Conservation (phyloP, 306 rosid genomes). For the Trichosanthes cucumerina region DNA sequence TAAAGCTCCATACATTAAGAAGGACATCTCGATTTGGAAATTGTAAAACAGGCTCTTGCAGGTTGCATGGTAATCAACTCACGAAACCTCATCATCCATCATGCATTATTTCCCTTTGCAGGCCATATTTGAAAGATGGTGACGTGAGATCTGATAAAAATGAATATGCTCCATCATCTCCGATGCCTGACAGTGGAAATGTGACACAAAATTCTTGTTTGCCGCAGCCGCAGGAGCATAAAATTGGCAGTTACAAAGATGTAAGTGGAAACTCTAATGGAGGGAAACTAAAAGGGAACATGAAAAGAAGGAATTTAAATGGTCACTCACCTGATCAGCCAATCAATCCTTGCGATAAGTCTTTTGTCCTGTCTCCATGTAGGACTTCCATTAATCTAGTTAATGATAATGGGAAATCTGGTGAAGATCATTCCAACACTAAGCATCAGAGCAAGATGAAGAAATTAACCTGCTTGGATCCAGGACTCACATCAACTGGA, state of each 20-base stretch:
- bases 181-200: conserved; percentile 10
- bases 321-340: conserved; percentile 12
- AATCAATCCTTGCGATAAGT: conserved; percentile 17
- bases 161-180: conserved; percentile 20
- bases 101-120: conserved; percentile 23
- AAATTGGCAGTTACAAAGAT: conserved; percentile 5
- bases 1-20: conserved; percentile 24
- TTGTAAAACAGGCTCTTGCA: conserved; percentile 12
- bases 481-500: conserved; percentile 20
- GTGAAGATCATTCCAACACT: conserved; percentile 20
- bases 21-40: conserved; percentile 25
- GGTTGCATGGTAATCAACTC: conserved; percentile 10
- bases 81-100: conserved; percentile 19
- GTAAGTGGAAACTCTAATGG: conserved; percentile 1
- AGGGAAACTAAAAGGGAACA: conserved; percentile 16
- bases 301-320: conserved; percentile 9
- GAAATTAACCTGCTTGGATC: conserved; percentile 26
- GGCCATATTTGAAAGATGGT: background rate
- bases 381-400: conserved; percentile 21
- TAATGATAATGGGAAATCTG: conserved; percentile 17
- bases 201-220: conserved; percentile 9
- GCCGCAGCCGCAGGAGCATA: conserved; percentile 15
- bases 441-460: conserved; percentile 25
- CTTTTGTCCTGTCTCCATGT: conserved; percentile 38
- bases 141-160: conserved; percentile 15